These are phyloP conservation scores for Chloranthus sessilifolius DNA, from an alignment of 164 flowering plant genomes.

Conservation along the genomic window DNA sequence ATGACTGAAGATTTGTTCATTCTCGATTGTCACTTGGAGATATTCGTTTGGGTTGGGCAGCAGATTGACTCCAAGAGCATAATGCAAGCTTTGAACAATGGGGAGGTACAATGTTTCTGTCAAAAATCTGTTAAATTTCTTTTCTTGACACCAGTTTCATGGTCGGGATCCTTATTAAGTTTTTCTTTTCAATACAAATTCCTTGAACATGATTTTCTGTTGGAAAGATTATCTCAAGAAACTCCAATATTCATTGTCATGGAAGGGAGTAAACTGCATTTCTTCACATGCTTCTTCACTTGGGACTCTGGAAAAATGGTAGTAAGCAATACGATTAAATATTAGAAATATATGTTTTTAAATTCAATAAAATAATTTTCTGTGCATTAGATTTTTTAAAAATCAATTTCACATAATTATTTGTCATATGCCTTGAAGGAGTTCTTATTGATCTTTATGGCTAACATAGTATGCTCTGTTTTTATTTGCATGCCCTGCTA, in stretches of 20 bases:
- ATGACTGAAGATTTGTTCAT: constrained; percentile 92
- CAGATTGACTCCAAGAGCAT: constrained; percentile 60
- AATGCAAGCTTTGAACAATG: constrained; percentile 63
- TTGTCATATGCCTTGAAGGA: too few relatives aligned
- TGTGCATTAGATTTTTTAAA: too few relatives aligned
- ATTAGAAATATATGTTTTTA: neutral
- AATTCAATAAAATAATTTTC: too few relatives aligned
- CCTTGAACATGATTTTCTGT: constrained; percentile 72
- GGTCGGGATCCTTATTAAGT: neutral
- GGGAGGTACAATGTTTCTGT: constrained; percentile 58
- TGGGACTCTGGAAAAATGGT: constrained; percentile 85
- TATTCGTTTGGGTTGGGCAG: constrained; percentile 91
- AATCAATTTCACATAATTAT: too few relatives aligned
- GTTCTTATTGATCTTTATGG: too few relatives aligned
- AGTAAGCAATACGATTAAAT: constrained; percentile 34
- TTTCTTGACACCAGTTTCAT: too few relatives aligned
- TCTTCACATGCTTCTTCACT: constrained; percentile 81
- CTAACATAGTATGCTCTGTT: too few relatives aligned
- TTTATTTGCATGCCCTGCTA: too few relatives aligned
- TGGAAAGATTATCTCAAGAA: constrained; percentile 64
- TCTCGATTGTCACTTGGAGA: constrained; percentile 76
- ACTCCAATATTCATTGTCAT: constrained; percentile 61
- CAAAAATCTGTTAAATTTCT: too few relatives aligned
- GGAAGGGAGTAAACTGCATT: constrained; percentile 82
- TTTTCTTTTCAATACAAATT: constrained; percentile 57